Evolutionary conservation across 1,284 basidiomycete genomes (phyloP).

Genomic region (Schizopora paradoxa): DNA sequence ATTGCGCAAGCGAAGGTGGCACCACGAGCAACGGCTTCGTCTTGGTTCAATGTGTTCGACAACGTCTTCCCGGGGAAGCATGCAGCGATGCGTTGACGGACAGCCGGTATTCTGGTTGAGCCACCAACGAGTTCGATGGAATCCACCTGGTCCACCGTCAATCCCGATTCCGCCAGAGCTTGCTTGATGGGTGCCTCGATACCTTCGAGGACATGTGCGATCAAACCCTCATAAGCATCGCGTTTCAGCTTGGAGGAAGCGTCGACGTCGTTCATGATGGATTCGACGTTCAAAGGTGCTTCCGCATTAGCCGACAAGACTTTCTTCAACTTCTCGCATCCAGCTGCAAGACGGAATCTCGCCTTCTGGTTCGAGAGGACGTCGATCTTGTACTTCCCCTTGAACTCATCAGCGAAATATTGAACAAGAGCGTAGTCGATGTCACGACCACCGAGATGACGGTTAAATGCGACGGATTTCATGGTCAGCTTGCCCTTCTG

Average conservation of each 20-base stretch:
- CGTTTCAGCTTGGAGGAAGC: conserved; percentile 55
- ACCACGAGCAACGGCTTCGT: conserved; percentile 90
- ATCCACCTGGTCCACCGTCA: conserved; percentile 56
- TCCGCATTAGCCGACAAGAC: conserved; percentile 80
- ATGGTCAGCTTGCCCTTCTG: conserved; percentile 86
- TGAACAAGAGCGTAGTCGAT: conserved; percentile 85
- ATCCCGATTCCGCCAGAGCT: conserved; percentile 53
- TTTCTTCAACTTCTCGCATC: conserved; percentile 75
- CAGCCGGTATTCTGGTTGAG: conserved; percentile 62
- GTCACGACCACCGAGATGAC: conserved; percentile 88
- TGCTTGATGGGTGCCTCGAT: conserved; percentile 49
- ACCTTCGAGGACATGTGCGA: conserved; percentile 47
- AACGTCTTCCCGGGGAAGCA: conserved; percentile 68
- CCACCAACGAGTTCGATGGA: conserved; percentile 68
- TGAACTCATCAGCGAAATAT: conserved; percentile 88
- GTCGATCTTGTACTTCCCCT: conserved; percentile 92
- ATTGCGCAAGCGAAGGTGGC: conserved; percentile 93
- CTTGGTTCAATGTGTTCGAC: conserved; percentile 89
- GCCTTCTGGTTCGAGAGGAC: conserved; percentile 88
- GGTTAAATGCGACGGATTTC: conserved; percentile 84
- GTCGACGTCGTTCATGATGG: conserved; percentile 87
- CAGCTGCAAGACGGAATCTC: conserved; percentile 78
- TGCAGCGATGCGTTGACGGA: conserved; percentile 58
- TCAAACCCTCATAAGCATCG: conserved; percentile 56
- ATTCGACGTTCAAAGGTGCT: conserved; percentile 85